These are phyloP conservation scores for Tulasnella sp. DNA, from an alignment of 768 basidiomycete species.

Conservation along the genomic window DNA sequence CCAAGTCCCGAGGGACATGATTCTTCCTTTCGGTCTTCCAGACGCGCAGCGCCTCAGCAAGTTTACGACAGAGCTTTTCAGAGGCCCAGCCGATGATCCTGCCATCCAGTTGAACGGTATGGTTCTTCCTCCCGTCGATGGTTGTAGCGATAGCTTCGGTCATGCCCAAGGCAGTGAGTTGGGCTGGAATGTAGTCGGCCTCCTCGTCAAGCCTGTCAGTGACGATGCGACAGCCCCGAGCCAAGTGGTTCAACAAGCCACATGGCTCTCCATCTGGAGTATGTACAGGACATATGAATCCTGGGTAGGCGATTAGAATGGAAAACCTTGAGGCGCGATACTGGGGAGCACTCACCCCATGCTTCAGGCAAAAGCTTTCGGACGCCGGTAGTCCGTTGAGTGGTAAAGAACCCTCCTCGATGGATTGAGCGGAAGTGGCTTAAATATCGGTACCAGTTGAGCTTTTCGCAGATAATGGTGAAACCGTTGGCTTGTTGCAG, in stretches of 20 bases:
- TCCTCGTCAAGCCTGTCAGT: constrained; percentile 58
- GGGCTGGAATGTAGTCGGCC: constrained; percentile 71
- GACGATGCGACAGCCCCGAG: constrained; percentile 87
- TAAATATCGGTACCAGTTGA: constrained; percentile 98
- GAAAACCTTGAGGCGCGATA: background rate
- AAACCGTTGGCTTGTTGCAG: constrained; percentile 98
- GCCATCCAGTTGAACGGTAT: constrained; percentile 94
- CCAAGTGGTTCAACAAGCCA: constrained; percentile 94
- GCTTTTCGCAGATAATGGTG: constrained; percentile 96
- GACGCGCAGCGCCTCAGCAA: constrained; percentile 80
- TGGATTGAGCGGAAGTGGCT: constrained; percentile 98
- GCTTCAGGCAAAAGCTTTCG: constrained; percentile 95
- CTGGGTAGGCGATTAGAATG: constrained; percentile 41
- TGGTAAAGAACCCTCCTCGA: constrained; percentile 98
- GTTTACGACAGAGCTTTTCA: constrained; percentile 63
- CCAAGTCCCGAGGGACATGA: constrained; percentile 84
- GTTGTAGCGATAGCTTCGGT: constrained; percentile 78
- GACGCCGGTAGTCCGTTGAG: constrained; percentile 96
- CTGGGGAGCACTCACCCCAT: constrained; percentile 63
- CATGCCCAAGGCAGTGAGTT: constrained; percentile 90
- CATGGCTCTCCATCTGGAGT: constrained; percentile 98
- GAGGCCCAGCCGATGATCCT: constrained; percentile 91
- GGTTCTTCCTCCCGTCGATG: constrained; percentile 70
- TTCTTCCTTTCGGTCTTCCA: constrained; percentile 91
- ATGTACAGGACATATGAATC: constrained; percentile 97